Conservation (phyloP, 148 eudicot species). For the Fagopyrum homotropicum region DNA sequence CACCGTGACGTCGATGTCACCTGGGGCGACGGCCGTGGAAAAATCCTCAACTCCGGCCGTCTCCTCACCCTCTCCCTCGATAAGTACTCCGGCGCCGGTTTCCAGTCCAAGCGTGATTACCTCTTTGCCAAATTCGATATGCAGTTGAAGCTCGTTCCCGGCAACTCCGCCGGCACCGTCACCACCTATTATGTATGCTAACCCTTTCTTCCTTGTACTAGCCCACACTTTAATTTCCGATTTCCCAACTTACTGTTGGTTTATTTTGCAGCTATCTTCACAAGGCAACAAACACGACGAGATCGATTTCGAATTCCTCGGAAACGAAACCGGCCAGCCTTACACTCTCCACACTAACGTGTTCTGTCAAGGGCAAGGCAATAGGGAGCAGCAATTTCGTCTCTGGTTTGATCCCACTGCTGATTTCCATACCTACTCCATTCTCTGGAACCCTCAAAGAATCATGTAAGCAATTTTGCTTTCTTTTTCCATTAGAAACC, state of each 20-base stretch:
- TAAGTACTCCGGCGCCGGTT: conserved; percentile 23
- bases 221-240: neutral
- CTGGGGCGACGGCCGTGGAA: conserved; percentile 24
- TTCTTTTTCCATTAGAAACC: neutral
- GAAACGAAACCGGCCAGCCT: conserved; percentile 10
- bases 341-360: conserved; percentile 14
- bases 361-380: conserved; percentile 7
- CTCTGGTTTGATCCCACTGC: conserved; percentile 15
- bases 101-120: conserved; percentile 21
- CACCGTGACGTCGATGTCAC: conserved; percentile 17
- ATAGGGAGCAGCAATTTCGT: conserved; percentile 13
- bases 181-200: conserved; percentile 28
- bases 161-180: conserved; percentile 34
- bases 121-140: conserved; percentile 24
- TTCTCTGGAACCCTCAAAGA: conserved; percentile 16
- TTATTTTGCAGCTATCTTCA: conserved; percentile 6
- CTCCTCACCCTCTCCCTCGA: conserved; percentile 24
- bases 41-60: conserved; percentile 20
- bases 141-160: conserved; percentile 26
- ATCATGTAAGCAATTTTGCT: conserved; percentile 8
- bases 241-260: neutral
- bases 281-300: conserved; percentile 13
- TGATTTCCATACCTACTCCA: conserved; percentile 12
- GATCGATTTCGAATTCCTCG: conserved; percentile 15
- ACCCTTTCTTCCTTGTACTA: neutral